Base-by-base conservation (phyloP, 257 asterid species). In the Solanum pinnatisectum region DNA sequence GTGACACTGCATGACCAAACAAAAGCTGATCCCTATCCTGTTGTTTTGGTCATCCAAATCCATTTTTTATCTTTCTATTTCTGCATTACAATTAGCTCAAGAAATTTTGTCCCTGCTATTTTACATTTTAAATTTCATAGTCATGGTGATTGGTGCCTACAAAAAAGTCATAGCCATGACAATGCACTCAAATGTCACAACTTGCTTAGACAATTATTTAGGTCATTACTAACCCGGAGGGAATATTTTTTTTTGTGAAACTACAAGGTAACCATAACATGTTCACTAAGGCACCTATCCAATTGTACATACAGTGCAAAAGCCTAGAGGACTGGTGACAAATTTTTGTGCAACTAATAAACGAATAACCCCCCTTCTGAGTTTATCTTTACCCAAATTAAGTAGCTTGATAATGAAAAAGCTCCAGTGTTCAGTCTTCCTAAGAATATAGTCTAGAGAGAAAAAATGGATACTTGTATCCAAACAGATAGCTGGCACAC, bases 401-500 rank as follows among this genome's bases (percentile, higher is more conserved):
- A 40, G n/a, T 42, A 78, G 60, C 84, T 78, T 78, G n/a, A 42
- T 78, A 25, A 40, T 44, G 37, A 42, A 42, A 77, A 42, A 42
- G 63, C 63, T 42, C 63, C 65, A 78, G 63, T 8, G 36, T 39
- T 33, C 63, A 78, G 63, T 78, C 63, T 39, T 39, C 59, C 84
- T 27, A 79, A 79, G 63, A 79, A 44, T 9, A 79, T 79, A 79
- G 32, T 79, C 63, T 44, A 79, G 39, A 44, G 52, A 87, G 74
- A 71, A 52, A 35, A 87, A 89, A 63, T 67, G 88, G 23, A 74
- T 22, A 82, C 89, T 56, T 82, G 33, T 63, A n/a, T 72, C 88
- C 88, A 78, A 82, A 27, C 25, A 79, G 84, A 44, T 16, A 25
- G 23, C 84, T 79, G 67, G 52, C 39, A 40, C 84, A 79, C 39